Evolutionary conservation across 2,329 filamentous ascomycete species (phyloP).

Genomic region (Exophiala lecanii-corni): DNA sequence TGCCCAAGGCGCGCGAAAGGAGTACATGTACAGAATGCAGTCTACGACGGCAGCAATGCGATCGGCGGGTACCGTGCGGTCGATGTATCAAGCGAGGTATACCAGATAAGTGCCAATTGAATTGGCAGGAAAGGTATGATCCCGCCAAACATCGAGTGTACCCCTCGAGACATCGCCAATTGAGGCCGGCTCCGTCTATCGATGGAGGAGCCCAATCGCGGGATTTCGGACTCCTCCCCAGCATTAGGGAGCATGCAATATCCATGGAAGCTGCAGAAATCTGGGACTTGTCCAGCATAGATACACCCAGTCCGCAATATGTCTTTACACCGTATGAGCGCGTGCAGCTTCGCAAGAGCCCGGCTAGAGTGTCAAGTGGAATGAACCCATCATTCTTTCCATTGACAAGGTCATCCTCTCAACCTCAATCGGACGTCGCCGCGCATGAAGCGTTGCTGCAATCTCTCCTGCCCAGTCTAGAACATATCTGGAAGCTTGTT

Average conservation of each 20-base stretch:
- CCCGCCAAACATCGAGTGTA: constrained; percentile 7
- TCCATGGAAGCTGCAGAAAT: neutral
- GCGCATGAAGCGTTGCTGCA: constrained; percentile 19
- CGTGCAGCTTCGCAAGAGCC: constrained; percentile 1
- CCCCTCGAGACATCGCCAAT: constrained; percentile 2
- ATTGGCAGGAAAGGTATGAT: constrained; percentile 9
- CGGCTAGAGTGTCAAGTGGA: neutral
- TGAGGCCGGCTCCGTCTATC: constrained; percentile 1
- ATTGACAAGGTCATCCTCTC: neutral
- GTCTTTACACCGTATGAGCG: constrained; percentile 6
- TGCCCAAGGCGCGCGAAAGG: constrained; percentile 5
- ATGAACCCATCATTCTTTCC: neutral
- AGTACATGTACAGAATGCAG: constrained; percentile 12
- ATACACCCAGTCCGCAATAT: constrained; percentile 7
- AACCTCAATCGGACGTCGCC: constrained; percentile 7
- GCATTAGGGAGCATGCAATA: neutral
- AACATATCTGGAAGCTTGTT: constrained; percentile 20
- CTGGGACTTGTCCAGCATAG: neutral
- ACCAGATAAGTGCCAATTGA: constrained; percentile 7
- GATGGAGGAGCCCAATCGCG: neutral
- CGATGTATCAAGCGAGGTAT: constrained; percentile 12
- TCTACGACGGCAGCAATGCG: constrained; percentile 15
- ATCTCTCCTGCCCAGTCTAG: constrained; percentile 17
- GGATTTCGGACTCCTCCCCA: neutral
- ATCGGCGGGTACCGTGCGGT: constrained; percentile 7